phyloP scores from a whole-genome alignment of 345 rosid species.

The Salix caprea region DNA sequence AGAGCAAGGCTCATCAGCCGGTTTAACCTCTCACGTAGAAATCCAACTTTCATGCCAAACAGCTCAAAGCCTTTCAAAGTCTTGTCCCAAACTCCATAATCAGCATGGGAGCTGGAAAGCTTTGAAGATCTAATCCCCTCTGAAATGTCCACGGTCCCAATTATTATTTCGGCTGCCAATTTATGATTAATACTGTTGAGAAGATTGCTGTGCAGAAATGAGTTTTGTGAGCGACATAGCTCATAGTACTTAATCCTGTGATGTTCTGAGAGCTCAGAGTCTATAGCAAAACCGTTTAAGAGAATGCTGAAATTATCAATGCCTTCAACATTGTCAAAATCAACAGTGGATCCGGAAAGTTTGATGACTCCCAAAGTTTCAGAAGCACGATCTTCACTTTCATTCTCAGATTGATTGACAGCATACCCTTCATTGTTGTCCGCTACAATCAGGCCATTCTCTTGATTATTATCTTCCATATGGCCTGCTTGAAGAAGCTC shows the following conservation, averaged over 20 bases:
- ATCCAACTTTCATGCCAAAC: conserved; percentile 48
- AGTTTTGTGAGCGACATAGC: conserved; percentile 39
- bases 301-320: conserved; percentile 31
- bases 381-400: neutral
- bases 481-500: conserved; percentile 7
- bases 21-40: conserved; percentile 31
- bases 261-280: conserved; percentile 32
- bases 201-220: conserved; percentile 37
- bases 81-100: conserved; percentile 40
- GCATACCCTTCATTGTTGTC: conserved; percentile 5
- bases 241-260: conserved; percentile 35
- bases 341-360: conserved; percentile 15
- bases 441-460: conserved; percentile 11
- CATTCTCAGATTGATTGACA: conserved; percentile 6
- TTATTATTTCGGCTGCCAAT: conserved; percentile 46
- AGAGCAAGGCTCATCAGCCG: conserved; percentile 25
- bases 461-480: conserved; percentile 16
- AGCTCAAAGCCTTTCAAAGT: conserved; percentile 50
- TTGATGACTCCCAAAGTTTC: conserved; percentile 8
- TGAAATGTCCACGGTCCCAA: conserved; percentile 41
- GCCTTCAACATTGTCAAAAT: conserved; percentile 22
- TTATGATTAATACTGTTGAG: conserved; percentile 39
- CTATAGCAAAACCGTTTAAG: conserved; percentile 27
- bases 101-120: conserved; percentile 25
- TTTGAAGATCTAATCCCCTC: conserved; percentile 39